A percentile compares a stretch with the other conserved stretches of the same genome.
Conservation (phyloP, 2,329 filamentous ascomycete species). For the Fusarium austroafricanum region DNA sequence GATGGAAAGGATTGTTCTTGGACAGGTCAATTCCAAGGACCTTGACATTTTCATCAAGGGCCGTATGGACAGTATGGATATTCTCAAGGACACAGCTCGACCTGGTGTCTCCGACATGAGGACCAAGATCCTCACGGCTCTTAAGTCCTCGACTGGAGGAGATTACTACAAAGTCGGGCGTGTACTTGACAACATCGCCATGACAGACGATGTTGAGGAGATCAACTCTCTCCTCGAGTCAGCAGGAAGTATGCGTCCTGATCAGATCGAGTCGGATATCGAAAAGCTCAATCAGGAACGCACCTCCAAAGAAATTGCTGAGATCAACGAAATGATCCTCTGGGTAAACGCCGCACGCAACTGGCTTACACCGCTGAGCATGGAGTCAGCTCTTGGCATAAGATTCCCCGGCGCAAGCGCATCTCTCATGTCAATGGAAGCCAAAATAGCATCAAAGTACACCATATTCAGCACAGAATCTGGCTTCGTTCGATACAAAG, state of each 20-base stretch:
- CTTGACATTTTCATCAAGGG: not conserved
- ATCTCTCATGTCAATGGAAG: not conserved
- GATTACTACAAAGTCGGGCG: not conserved
- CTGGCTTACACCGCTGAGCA: not conserved
- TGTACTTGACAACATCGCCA: not conserved
- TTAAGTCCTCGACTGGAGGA: not conserved
- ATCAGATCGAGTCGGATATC: not conserved
- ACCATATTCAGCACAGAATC: not conserved
- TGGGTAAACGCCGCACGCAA: not conserved
- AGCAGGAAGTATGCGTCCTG: not conserved
- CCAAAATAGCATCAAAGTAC: not conserved
- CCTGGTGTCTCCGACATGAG: not conserved
- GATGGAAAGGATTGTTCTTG: not conserved
- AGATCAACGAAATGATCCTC: not conserved
- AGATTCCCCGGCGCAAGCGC: not conserved
- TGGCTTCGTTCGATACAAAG: fast-evolving
- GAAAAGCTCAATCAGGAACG: not conserved
- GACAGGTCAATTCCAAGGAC: not conserved
- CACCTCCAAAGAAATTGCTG: not conserved
- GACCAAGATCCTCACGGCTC: not conserved
- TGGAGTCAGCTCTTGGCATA: not conserved
- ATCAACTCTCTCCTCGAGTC: not conserved
- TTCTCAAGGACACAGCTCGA: not conserved
- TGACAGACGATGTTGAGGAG: not conserved
- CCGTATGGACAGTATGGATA: not conserved